Evolutionary conservation across 1,139 yeast genomes (phyloP), one percentile per base, ranked within the genome.

Genomic region (Hyphopichia buzzinii): DNA sequence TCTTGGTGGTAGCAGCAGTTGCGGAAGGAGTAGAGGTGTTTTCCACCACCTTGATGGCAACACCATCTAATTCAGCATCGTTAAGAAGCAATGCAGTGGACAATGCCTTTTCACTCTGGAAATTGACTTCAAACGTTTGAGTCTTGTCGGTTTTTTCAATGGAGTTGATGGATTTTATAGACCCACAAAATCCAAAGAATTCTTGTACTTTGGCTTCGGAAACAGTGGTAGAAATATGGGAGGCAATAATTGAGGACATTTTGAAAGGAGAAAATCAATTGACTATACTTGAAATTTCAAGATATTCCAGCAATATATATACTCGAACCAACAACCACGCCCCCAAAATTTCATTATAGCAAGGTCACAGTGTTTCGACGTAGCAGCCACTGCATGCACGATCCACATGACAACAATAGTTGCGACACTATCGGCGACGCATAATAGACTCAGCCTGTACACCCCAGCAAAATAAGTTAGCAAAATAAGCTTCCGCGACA

Each of bases 111-210:
- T 74, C 64, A 43, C 72, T 72, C 37, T 68, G 77, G 56, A 84
- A 85, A 32, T 56, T 64, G 28, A 85, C 77, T 42, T 64, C 63
- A 41, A 75, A 72, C 17, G 67, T 50, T 46, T 65, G 62, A 34
- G 66, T 62, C 17, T 55, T 47, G 10, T 52, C 53, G 16, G 50
- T 44, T 35, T 61, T 53, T 17, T 62, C 62, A 34, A 72, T 35
- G 8, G 60, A 51, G 33, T 59, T 55, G 42, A 81, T 69, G 10
- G 67, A 48, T 43, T 67, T 64, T 43, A 84, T 76, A 44, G 74
- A 75, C n/a, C 95, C 95, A 55, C 94, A 84, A 57, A 84, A 84
- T 27, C 84, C 69, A 59, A 85, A 84, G 63, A 85, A 86, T 43
- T 83, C 86, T 35, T 67, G 62, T 29, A 86, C 61, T 51, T 84